These are phyloP conservation scores for Schrenkiella parvula DNA, from an alignment of 345 rosid genomes.

Conservation along the genomic window DNA sequence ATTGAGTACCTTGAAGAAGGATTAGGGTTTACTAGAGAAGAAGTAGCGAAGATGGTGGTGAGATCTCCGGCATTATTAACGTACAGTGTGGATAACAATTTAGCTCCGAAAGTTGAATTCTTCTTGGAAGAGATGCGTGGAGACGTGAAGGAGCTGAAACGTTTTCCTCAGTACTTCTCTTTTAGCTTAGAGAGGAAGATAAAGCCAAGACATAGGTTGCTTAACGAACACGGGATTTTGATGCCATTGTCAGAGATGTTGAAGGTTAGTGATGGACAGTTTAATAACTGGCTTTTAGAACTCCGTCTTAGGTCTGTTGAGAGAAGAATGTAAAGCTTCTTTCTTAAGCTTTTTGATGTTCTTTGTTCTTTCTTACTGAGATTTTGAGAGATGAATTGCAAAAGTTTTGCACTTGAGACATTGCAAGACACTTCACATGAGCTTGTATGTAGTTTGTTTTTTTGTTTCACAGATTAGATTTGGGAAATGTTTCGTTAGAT, in stretches of 20 bases:
- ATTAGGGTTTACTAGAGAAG: conserved; percentile 52
- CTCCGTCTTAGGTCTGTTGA: conserved; percentile 42
- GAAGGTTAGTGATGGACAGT: conserved; percentile 79
- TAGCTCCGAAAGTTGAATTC: conserved; percentile 62
- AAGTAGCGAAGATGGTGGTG: conserved; percentile 63
- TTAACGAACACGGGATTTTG: conserved; percentile 50
- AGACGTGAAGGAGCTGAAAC: conserved; percentile 52
- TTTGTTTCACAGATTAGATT: neutral
- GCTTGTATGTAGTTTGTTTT: neutral
- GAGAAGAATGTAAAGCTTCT: conserved; percentile 22
- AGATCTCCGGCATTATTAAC: conserved; percentile 78
- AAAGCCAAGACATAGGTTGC: conserved; percentile 64
- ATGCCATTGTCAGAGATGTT: conserved; percentile 70
- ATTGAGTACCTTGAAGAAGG: conserved; percentile 43
- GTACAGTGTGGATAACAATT: conserved; percentile 60
- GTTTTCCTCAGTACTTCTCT: conserved; percentile 84
- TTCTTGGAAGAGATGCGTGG: conserved; percentile 62
- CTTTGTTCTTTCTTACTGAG: neutral
- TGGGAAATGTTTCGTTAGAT: neutral
- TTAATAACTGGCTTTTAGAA: conserved; percentile 51
- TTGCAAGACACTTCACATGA: neutral
- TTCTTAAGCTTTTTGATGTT: neutral
- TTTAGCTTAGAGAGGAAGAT: conserved; percentile 90
- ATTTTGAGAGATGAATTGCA: conserved; percentile 13
- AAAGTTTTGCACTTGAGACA: neutral